These are phyloP conservation scores for Claviceps spartinae DNA, from an alignment of 2,329 filamentous ascomycete genomes.

Conservation along the genomic window DNA sequence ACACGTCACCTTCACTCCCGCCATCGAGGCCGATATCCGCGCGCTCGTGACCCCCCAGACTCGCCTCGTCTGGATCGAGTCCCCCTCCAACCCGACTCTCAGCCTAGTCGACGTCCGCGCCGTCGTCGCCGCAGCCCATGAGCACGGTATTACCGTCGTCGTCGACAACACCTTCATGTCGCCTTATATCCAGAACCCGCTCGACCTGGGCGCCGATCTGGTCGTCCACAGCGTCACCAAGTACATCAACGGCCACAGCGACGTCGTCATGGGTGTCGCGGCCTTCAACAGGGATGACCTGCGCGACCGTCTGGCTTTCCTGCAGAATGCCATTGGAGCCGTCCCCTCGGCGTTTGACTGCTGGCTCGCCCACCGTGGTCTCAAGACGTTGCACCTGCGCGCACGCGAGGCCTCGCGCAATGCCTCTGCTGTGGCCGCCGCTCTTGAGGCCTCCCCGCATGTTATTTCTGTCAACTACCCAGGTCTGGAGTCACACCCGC, in stretches of 20 bases:
- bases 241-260: slow-evolving; percentile 95
- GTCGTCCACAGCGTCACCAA: slow-evolving; percentile 96
- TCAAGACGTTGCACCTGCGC: slow-evolving; percentile 92
- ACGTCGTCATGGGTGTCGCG: slow-evolving; percentile 94
- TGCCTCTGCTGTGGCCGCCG: slow-evolving; percentile 60
- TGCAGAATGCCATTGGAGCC: slow-evolving; percentile 95
- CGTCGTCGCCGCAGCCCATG: slow-evolving; percentile 70
- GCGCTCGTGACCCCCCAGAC: slow-evolving; percentile 79
- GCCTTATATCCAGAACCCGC: slow-evolving; percentile 91
- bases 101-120: slow-evolving; percentile 84
- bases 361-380: slow-evolving; percentile 92
- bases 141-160: slow-evolving; percentile 85
- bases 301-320: slow-evolving; percentile 65
- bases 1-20: slow-evolving; percentile 83
- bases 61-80: slow-evolving; percentile 91
- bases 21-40: slow-evolving; percentile 78
- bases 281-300: slow-evolving; percentile 84
- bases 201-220: slow-evolving; percentile 90
- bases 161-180: slow-evolving; percentile 98
- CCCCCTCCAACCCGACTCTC: slow-evolving; percentile 86
- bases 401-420: slow-evolving; percentile 75
- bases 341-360: slow-evolving; percentile 91
- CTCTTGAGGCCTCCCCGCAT: slow-evolving; percentile 66
- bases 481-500: slow-evolving; percentile 74
- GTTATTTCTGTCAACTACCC: slow-evolving; percentile 93